Conservation (phyloP, 1,284 basidiomycete species). For the Puccinia polysora region DNA sequence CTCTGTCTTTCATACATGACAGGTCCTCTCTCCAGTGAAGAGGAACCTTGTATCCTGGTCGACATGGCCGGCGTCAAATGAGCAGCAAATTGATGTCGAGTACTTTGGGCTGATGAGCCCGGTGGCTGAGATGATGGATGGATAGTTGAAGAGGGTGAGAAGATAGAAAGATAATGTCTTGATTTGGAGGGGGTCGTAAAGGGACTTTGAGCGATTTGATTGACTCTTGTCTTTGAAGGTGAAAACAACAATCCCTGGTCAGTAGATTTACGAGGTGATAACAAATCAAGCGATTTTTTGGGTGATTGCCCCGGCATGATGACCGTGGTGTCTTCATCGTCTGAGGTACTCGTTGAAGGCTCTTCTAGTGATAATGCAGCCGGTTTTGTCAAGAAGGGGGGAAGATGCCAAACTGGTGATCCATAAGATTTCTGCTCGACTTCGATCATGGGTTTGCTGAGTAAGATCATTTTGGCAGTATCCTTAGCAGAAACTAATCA, state of each 20-base stretch:
- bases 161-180: slow-evolving; percentile 26
- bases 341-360: not conserved
- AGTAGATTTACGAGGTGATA: slow-evolving; percentile 6
- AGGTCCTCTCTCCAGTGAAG: slow-evolving; percentile 7
- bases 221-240: slow-evolving; percentile 15
- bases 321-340: not conserved
- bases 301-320: not conserved
- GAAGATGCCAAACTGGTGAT: slow-evolving; percentile 14
- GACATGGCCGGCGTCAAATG: slow-evolving; percentile 7
- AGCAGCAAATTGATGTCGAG: slow-evolving; percentile 7
- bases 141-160: slow-evolving; percentile 6
- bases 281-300: not conserved
- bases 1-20: slow-evolving; percentile 22
- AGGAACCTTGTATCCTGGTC: not conserved
- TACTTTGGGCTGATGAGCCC: slow-evolving; percentile 3
- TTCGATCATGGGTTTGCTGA: slow-evolving; percentile 21
- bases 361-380: slow-evolving; percentile 2
- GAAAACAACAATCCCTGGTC: slow-evolving; percentile 16
- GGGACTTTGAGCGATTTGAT: slow-evolving; percentile 26
- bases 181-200: slow-evolving; percentile 34
- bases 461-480: slow-evolving; percentile 25
- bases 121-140: slow-evolving; percentile 5
- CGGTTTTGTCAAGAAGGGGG: slow-evolving; percentile 10
- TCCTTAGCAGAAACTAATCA: slow-evolving; percentile 31
- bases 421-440: slow-evolving; percentile 31